phyloP scores from a whole-genome alignment of 805 yeast genomes.

The Cyberlindnera amylophila region DNA sequence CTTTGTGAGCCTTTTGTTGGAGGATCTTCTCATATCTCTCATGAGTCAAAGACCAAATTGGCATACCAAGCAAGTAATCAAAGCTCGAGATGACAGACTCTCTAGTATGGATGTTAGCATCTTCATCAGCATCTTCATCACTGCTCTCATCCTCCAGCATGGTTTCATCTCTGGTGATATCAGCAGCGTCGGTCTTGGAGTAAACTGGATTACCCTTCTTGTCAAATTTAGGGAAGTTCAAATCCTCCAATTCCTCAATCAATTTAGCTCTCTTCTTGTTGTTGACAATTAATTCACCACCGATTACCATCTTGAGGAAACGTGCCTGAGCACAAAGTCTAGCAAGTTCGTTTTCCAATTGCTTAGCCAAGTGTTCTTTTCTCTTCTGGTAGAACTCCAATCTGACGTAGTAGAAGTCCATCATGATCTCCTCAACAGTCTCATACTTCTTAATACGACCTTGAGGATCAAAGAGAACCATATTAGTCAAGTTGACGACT shows the following conservation, averaged over 20 bases:
- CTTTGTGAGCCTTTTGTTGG: slow-evolving; percentile 68
- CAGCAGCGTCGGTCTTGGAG: slow-evolving; percentile 33
- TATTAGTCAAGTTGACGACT: slow-evolving; percentile 68
- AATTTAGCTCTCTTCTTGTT: slow-evolving; percentile 69
- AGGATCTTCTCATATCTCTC: slow-evolving; percentile 83
- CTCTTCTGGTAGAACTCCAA: slow-evolving; percentile 88
- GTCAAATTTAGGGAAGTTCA: slow-evolving; percentile 74
- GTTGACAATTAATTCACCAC: slow-evolving; percentile 60
- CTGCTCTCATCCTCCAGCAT: slow-evolving; percentile 35
- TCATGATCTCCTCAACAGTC: slow-evolving; percentile 68
- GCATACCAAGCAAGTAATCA: slow-evolving; percentile 89
- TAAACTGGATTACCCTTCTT: slow-evolving; percentile 63
- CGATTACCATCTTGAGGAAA: slow-evolving; percentile 87
- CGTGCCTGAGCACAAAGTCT: slow-evolving; percentile 80
- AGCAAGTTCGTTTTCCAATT: slow-evolving; percentile 69
- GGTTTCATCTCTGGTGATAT: slow-evolving; percentile 34
- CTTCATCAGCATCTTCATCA: slow-evolving; percentile 38
- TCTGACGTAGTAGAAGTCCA: slow-evolving; percentile 82
- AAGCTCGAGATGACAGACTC: slow-evolving; percentile 58
- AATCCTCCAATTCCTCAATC: slow-evolving; percentile 55
- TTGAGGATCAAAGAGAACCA: slow-evolving; percentile 92
- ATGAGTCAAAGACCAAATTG: slow-evolving; percentile 86
- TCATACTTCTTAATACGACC: slow-evolving; percentile 86
- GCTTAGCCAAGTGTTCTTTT: slow-evolving; percentile 71
- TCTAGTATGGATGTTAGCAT: slow-evolving; percentile 37